Percentiles rank a stretch among this genome's conserved stretches.
Evolutionary conservation across 306 rosid genomes (phyloP).

Genomic region (Leucaena leucocephala): DNA sequence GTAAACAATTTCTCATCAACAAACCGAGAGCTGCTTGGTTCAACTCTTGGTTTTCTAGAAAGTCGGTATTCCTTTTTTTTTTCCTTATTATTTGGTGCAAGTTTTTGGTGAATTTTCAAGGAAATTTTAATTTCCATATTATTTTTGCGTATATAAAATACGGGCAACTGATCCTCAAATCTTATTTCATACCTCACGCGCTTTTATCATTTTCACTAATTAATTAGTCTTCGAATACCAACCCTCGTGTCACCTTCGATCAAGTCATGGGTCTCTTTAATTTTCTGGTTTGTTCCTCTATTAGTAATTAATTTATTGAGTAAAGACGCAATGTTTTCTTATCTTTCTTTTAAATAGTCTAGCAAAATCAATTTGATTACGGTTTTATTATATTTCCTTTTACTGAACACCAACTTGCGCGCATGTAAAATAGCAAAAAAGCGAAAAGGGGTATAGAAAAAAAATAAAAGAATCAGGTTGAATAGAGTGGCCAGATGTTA

Average conservation of each 20-base stretch:
- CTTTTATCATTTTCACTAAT: not conserved
- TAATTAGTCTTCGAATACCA: not conserved
- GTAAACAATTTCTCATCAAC: not conserved
- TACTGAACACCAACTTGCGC: not conserved
- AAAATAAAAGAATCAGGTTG: no score
- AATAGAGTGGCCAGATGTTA: no score
- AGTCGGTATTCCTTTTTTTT: not conserved
- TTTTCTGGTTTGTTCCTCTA: not conserved
- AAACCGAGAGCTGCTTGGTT: not conserved
- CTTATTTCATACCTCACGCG: not conserved
- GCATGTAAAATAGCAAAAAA: not conserved
- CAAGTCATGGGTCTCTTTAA: not conserved
- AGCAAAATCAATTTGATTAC: not conserved
- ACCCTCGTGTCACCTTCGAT: slow-evolving; percentile 3
- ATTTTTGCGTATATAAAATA: not conserved
- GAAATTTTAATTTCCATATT: not conserved
- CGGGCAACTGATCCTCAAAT: not conserved
- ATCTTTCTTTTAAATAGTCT: not conserved
- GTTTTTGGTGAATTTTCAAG: not conserved
- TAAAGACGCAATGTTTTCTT: not conserved
- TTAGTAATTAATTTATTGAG: not conserved
- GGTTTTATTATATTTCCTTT: not conserved
- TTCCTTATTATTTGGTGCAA: not conserved
- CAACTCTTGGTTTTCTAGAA: not conserved
- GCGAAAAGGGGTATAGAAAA: no score